Conservation (phyloP, 2,329 filamentous ascomycete genomes). For the Acrocalymma vagum region DNA sequence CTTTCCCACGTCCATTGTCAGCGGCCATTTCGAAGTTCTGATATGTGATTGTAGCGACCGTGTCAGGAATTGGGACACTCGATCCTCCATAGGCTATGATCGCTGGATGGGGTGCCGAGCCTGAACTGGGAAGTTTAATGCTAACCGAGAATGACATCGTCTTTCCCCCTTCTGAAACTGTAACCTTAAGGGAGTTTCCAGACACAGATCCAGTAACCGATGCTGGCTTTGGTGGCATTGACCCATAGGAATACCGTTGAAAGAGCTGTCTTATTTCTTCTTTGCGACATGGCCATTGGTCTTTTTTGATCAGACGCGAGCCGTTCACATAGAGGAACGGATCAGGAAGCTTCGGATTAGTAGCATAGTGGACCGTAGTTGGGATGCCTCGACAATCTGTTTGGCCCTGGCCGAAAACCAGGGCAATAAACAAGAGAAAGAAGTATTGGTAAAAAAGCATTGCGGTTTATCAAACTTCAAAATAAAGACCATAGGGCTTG, state of each 20-base stretch:
- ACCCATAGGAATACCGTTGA: slow-evolving; percentile 24
- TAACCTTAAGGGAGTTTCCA: slow-evolving; percentile 24
- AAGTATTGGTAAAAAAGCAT: no score
- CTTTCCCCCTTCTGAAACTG: slow-evolving; percentile 16
- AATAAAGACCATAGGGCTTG: no score
- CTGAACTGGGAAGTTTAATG: slow-evolving; percentile 26
- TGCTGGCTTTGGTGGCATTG: slow-evolving; percentile 24
- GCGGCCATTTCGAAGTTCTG: slow-evolving; percentile 63
- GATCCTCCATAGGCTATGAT: slow-evolving; percentile 62
- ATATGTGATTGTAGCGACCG: slow-evolving; percentile 64
- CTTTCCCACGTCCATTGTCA: slow-evolving; percentile 59
- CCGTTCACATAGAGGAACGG: slow-evolving; percentile 25
- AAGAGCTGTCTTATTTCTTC: slow-evolving; percentile 26
- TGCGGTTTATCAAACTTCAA: no score
- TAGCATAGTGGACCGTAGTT: slow-evolving; percentile 1
- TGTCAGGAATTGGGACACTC: slow-evolving; percentile 58
- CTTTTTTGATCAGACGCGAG: slow-evolving; percentile 14
- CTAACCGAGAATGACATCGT: slow-evolving; percentile 27
- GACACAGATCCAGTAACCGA: slow-evolving; percentile 20
- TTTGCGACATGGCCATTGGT: slow-evolving; percentile 27
- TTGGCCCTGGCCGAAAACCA: not conserved
- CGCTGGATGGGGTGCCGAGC: slow-evolving; percentile 58
- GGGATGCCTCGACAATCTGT: slow-evolving; percentile 1
- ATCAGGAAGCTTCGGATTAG: slow-evolving; percentile 16
- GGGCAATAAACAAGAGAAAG: no score